These are phyloP conservation scores for Rhexocercosporidium sp. DNA, from an alignment of 2,329 filamentous ascomycete genomes.

Conservation along the genomic window DNA sequence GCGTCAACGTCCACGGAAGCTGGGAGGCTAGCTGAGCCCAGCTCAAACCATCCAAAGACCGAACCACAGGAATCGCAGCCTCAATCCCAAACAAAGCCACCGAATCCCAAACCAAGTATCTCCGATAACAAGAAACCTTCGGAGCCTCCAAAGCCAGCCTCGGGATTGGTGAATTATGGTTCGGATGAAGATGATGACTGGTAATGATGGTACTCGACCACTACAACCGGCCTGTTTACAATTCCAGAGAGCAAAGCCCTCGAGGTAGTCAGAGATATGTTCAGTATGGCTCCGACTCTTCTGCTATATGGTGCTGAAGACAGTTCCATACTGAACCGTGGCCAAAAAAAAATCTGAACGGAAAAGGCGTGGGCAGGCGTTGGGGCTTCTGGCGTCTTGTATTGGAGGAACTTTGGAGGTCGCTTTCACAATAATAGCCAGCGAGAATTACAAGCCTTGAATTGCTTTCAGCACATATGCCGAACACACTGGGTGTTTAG, in stretches of 20 bases:
- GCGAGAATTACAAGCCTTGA: not conserved
- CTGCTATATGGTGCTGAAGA: not conserved
- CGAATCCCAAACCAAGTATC: not conserved
- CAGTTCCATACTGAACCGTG: not conserved
- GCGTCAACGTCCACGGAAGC: constrained; percentile 31
- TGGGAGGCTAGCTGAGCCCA: constrained; percentile 18
- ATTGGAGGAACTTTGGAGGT: not conserved
- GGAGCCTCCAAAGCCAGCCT: constrained; percentile 34
- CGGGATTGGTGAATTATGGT: constrained; percentile 59
- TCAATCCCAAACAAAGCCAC: not conserved
- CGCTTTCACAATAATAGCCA: not conserved
- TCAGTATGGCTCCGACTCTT: not conserved
- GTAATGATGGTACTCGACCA: constrained; percentile 6
- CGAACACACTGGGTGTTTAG: no score
- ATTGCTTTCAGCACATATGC: no score
- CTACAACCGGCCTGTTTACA: not conserved
- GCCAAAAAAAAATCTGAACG: no score
- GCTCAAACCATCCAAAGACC: not conserved
- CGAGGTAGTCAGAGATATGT: no score
- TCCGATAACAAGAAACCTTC: constrained; percentile 12
- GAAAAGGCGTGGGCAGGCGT: not conserved
- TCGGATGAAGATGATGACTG: constrained; percentile 57
- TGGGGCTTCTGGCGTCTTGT: not conserved
- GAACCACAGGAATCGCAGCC: constrained; percentile 2
- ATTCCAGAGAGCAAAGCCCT: no score